phyloP scores from a whole-genome alignment of 441 rosid genomes.

The Populus hybrid region DNA sequence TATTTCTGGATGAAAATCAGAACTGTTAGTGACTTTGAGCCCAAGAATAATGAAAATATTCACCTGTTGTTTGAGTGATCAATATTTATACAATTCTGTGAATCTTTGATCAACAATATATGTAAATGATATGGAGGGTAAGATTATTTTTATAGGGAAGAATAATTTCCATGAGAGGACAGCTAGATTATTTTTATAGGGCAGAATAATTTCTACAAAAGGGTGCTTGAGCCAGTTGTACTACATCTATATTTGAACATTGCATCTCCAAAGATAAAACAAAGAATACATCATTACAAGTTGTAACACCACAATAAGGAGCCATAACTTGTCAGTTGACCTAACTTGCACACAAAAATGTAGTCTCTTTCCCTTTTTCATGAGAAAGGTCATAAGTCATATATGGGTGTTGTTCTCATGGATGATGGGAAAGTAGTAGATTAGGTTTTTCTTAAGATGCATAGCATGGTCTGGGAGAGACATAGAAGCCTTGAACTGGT shows the following conservation, averaged over 20 bases:
- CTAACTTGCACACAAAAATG: not conserved
- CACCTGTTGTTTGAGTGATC: not conserved
- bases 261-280: not conserved
- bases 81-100: not conserved
- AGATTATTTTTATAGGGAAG: not conserved
- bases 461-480: not conserved
- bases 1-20: conserved; percentile 60
- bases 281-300: not conserved
- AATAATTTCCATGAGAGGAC: not conserved
- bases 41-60: conserved; percentile 1
- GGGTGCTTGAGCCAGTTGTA: not conserved
- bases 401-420: not conserved
- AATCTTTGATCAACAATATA: not conserved
- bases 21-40: conserved; percentile 20
- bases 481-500: not conserved
- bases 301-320: not conserved
- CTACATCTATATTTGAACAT: not conserved
- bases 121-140: conserved; percentile 3
- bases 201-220: not conserved
- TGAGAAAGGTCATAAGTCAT: not conserved
- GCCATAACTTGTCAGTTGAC: not conserved
- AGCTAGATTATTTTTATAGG: not conserved
- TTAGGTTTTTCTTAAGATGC: not conserved
- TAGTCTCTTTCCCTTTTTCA: not conserved
- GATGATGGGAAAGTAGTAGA: not conserved